These are phyloP conservation scores for Hypoxylon intermedium DNA, from an alignment of 495 filamentous ascomycete species.

Conservation along the genomic window DNA sequence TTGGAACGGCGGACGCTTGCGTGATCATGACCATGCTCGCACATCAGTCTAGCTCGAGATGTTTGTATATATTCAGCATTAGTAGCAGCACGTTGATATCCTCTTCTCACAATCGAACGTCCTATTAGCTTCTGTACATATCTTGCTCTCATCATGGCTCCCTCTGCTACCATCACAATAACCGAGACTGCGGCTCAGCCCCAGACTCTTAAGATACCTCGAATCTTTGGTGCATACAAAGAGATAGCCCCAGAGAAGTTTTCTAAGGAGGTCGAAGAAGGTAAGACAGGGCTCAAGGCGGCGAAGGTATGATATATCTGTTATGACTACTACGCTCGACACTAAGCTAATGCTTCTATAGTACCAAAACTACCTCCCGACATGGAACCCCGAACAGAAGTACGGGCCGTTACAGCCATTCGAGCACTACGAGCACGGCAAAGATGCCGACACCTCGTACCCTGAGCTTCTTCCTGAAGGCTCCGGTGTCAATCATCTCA, in stretches of 20 bases:
- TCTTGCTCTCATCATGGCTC: conserved; percentile 56
- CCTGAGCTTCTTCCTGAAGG: conserved; percentile 68
- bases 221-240: conserved; percentile 65
- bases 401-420: conserved; percentile 73
- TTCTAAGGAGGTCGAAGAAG: conserved; percentile 56
- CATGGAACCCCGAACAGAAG: conserved; percentile 67
- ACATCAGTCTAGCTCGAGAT: conserved; percentile 36
- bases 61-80: conserved; percentile 21
- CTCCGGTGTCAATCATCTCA: conserved; percentile 63
- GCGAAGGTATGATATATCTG: conserved; percentile 45
- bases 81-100: background rate
- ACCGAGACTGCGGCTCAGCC: conserved; percentile 44
- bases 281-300: conserved; percentile 53
- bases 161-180: conserved; percentile 58
- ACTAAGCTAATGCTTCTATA: conserved; percentile 7
- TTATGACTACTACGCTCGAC: background rate
- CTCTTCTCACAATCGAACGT: too few species aligned
- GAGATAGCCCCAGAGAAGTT: conserved; percentile 63
- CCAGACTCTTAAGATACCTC: conserved; percentile 50
- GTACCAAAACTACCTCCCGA: conserved; percentile 81
- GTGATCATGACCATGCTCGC: conserved; percentile 41
- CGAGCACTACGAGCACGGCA: conserved; percentile 74
- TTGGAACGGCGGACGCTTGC: conserved; percentile 41
- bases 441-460: conserved; percentile 70
- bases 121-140: too few species aligned